phyloP scores from a whole-genome alignment of 1,284 basidiomycete species.

The Cerioporus squamosus region DNA sequence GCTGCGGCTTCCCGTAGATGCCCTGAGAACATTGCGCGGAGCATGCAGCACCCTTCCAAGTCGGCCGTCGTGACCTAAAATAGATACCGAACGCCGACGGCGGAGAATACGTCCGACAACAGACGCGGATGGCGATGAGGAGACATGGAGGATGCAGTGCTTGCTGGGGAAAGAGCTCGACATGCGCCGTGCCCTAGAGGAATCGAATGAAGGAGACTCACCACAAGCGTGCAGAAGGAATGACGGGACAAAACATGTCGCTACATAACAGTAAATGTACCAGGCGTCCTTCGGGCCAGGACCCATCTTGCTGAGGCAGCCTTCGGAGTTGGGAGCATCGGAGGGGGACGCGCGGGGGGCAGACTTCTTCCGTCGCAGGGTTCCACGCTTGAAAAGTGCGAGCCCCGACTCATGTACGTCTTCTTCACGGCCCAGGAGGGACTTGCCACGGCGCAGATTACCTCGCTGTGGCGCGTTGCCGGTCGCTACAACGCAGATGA shows the following conservation, averaged over 20 bases:
- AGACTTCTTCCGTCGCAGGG: constrained; percentile 72
- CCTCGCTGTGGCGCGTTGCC: constrained; percentile 78
- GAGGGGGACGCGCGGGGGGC: constrained; percentile 38
- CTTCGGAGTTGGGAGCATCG: constrained; percentile 48
- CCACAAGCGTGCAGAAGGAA: constrained; percentile 72
- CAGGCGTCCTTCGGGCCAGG: constrained; percentile 92
- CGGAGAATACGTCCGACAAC: no score
- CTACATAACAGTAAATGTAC: constrained; percentile 94
- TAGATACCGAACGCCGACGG: no score
- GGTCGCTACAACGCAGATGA: constrained; percentile 56
- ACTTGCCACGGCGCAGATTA: constrained; percentile 81
- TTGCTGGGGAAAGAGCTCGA: no score
- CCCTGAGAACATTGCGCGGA: no score
- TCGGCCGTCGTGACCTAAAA: background rate
- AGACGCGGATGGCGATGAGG: no score
- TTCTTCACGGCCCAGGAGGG: constrained; percentile 85
- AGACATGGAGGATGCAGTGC: no score
- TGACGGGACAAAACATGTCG: constrained; percentile 86
- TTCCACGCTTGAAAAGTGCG: constrained; percentile 84
- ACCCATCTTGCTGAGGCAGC: constrained; percentile 71
- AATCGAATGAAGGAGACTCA: constrained; percentile 41
- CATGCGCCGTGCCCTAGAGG: no score
- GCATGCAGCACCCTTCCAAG: no score
- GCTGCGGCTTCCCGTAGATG: no score
- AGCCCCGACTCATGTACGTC: constrained; percentile 89